These are phyloP conservation scores for Phylloporus scabripes DNA, from an alignment of 768 basidiomycete species.

Conservation along the genomic window DNA sequence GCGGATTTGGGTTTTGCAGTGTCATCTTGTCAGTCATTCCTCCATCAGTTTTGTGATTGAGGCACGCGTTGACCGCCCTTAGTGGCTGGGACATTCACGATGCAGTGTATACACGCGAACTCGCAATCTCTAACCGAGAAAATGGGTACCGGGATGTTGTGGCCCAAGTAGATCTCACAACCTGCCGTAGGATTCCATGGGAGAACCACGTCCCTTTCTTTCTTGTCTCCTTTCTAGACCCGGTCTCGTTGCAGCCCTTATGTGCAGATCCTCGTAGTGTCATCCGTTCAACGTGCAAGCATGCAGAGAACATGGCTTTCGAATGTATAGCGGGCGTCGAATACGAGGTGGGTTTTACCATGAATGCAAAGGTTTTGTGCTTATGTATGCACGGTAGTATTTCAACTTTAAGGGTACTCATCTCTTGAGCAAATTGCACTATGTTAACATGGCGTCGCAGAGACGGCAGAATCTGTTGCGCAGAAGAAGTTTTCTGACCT, in stretches of 20 bases:
- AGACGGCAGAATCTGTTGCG: constrained; percentile 70
- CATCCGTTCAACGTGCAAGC: constrained; percentile 52
- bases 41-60: background rate
- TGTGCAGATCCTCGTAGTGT: constrained; percentile 84
- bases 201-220: constrained; percentile 92
- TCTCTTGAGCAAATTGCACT: background rate
- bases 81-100: constrained; percentile 96
- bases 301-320: constrained; percentile 44
- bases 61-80: constrained; percentile 2
- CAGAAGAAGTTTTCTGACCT: constrained; percentile 76
- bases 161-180: constrained; percentile 81
- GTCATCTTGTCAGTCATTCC: constrained; percentile 72
- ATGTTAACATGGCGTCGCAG: constrained; percentile 34
- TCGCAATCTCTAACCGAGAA: constrained; percentile 82
- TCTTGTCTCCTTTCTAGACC: constrained; percentile 85
- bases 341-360: constrained; percentile 63
- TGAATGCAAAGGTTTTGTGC: background rate
- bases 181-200: constrained; percentile 87
- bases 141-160: constrained; percentile 92
- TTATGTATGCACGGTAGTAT: constrained; percentile 45
- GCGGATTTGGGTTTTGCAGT: constrained; percentile 91
- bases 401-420: constrained; percentile 81
- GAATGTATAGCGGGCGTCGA: constrained; percentile 81
- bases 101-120: constrained; percentile 73
- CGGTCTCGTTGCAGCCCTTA: constrained; percentile 72